Conservation (phyloP, 2,329 filamentous ascomycete species). For the Chrysoporthe cubensis region DNA sequence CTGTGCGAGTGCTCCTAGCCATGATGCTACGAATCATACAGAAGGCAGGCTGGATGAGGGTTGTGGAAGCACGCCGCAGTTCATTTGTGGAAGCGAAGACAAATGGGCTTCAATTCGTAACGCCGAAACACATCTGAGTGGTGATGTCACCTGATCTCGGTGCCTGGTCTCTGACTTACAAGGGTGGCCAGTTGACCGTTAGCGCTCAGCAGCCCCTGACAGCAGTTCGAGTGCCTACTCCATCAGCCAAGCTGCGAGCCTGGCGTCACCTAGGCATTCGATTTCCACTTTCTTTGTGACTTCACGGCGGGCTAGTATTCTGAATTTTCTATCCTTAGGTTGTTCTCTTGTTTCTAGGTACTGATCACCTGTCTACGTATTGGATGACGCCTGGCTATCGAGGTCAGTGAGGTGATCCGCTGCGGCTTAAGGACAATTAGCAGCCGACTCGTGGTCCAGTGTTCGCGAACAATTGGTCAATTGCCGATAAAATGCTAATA, state of each 20-base stretch:
- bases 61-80: neutral
- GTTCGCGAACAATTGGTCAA: too few species aligned
- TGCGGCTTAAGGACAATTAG: too few species aligned
- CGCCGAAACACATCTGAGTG: constrained; percentile 15
- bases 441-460: too few species aligned
- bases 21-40: constrained; percentile 24
- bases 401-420: too few species aligned
- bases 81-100: neutral
- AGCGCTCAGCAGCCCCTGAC: neutral
- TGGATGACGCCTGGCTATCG: too few species aligned
- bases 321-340: neutral
- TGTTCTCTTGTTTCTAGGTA: too few species aligned
- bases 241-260: neutral
- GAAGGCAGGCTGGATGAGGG: neutral
- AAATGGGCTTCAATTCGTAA: neutral
- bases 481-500: too few species aligned
- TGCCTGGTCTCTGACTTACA: constrained; percentile 8
- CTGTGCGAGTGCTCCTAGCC: constrained; percentile 24
- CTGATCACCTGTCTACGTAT: too few species aligned
- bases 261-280: neutral
- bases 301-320: too few species aligned
- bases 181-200: neutral
- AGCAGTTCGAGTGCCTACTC: neutral
- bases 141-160: constrained; percentile 26
- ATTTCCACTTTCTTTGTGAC: too few species aligned